Conservation (phyloP, 1,139 yeast species). For the Taphrina wiesneri region DNA sequence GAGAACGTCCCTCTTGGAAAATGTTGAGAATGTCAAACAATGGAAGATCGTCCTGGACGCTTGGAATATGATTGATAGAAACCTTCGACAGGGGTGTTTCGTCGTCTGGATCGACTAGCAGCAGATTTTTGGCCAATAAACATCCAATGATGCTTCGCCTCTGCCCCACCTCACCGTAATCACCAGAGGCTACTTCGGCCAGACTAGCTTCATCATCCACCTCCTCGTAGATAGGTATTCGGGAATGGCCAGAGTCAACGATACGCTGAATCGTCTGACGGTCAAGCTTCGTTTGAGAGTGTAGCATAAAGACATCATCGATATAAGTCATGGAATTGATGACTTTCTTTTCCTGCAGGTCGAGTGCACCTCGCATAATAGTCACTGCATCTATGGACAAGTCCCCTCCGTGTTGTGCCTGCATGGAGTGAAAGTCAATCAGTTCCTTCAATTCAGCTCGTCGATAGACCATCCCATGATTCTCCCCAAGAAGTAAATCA, state of each 20-base stretch:
- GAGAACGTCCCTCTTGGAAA: conserved; percentile 32
- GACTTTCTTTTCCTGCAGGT: conserved; percentile 32
- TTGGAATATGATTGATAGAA: conserved; percentile 19
- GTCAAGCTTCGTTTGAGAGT: conserved; percentile 21
- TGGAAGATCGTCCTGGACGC: conserved; percentile 28
- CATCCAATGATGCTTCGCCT: conserved; percentile 32
- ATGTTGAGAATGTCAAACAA: conserved; percentile 29
- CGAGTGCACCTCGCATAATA: conserved; percentile 35
- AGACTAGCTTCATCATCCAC: conserved; percentile 8
- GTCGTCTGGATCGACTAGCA: conserved; percentile 33
- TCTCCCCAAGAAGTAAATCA: conserved; percentile 31
- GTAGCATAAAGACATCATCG: conserved; percentile 34
- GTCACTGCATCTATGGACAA: conserved; percentile 34
- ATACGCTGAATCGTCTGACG: conserved; percentile 21
- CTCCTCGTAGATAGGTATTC: conserved; percentile 30
- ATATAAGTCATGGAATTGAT: conserved; percentile 32
- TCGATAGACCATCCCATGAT: conserved; percentile 31
- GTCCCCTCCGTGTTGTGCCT: conserved; percentile 34
- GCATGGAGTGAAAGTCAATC: conserved; percentile 28
- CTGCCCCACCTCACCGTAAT: conserved; percentile 7
- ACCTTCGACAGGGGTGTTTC: conserved; percentile 29
- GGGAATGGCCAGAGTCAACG: conserved; percentile 28
- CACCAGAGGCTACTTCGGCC: conserved; percentile 10
- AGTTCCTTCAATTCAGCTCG: conserved; percentile 32
- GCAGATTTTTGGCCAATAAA: conserved; percentile 28